phyloP scores from a whole-genome alignment of 768 basidiomycete genomes.

The Mycena amicta region DNA sequence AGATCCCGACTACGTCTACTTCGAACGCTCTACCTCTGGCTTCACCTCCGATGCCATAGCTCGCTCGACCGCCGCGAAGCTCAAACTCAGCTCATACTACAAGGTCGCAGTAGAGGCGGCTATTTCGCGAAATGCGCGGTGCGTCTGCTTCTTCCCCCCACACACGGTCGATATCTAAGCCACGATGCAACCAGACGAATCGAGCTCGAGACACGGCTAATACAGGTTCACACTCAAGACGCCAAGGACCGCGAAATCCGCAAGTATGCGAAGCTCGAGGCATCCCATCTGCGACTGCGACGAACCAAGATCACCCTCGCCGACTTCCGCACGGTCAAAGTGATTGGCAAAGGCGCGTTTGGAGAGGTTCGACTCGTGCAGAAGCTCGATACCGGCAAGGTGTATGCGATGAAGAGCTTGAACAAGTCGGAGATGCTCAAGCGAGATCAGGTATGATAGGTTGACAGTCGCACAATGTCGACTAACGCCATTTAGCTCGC shows the following conservation, averaged over 20 bases:
- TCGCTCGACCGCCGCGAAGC: constrained; percentile 89
- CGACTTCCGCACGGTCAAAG: constrained; percentile 96
- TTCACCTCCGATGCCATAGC: constrained; percentile 89
- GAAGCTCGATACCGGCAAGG: constrained; percentile 95
- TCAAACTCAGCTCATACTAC: constrained; percentile 97
- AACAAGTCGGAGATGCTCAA: constrained; percentile 99
- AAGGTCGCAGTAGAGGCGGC: constrained; percentile 97
- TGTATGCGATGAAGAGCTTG: constrained; percentile 99
- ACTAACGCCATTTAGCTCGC: constrained; percentile 66
- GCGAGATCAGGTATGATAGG: constrained; percentile 83
- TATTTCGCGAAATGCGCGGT: constrained; percentile 95
- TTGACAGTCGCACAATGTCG: constrained; percentile 1
- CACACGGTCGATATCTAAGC: background rate
- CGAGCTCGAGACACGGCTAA: constrained; percentile 84
- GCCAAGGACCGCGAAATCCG: constrained; percentile 88
- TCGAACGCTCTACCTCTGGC: constrained; percentile 79
- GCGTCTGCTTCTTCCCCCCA: constrained; percentile 16
- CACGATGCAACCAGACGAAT: constrained; percentile 60
- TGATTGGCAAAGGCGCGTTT: constrained; percentile 98
- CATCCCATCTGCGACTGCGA: constrained; percentile 86
- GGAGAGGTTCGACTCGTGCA: constrained; percentile 97
- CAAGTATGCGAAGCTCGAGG: constrained; percentile 85
- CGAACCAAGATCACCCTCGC: constrained; percentile 91
- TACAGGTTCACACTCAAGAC: constrained; percentile 73
- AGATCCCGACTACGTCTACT: constrained; percentile 82